Base-by-base conservation (phyloP, 2,329 filamentous ascomycete species). In the Pyrenophora tritici-repentis region DNA sequence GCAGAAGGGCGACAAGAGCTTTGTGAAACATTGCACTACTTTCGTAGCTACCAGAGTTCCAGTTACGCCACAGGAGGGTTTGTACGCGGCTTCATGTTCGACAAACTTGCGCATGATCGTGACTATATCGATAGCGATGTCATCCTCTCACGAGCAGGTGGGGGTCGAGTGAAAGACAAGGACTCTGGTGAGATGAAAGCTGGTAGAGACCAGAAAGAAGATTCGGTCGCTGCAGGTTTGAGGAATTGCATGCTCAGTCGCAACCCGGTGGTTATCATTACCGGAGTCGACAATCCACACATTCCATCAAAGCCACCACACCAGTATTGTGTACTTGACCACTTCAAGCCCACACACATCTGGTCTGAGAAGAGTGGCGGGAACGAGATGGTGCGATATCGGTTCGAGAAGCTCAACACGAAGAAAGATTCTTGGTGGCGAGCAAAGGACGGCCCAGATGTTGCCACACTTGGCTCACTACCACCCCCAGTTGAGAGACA, bases 311-410 rank as follows among this genome's bases (percentile, higher is more conserved):
- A 76, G 20, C 74, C 86, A 6, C 81, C 82, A 0, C 78, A 86
- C 50, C 74, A 79, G 1, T 91, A 86, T 61, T 85, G 81, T 47
- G 83, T 90, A 0, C 76, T 91, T 35, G 86, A 79, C n/a, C 85
- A 80, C 68, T 91, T 89, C 66, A 83, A 85, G 41, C 76, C 89
- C 10, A 88, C 86, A 0, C 76, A 87, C 41, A 76, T 90, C 0
- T 92, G 88, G 88, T 76, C 73, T 9, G 88, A 92, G 60, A 80
- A 78, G 52, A 74, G 74, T 4, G 55, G 73, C 0, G 67, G 75
- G 1, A 76, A 68, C 5, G 71, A 68, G 1, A 76, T 79, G 80
- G 80, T 82, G 59, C 85, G 83, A 56, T 78, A 87, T 20, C 82
- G 87, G 0, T 80, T 90, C 3, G 85, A 91, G 66, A 88, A 87